Conservation (phyloP, 2,329 filamentous ascomycete genomes). For the Fusarium agapanthi region DNA sequence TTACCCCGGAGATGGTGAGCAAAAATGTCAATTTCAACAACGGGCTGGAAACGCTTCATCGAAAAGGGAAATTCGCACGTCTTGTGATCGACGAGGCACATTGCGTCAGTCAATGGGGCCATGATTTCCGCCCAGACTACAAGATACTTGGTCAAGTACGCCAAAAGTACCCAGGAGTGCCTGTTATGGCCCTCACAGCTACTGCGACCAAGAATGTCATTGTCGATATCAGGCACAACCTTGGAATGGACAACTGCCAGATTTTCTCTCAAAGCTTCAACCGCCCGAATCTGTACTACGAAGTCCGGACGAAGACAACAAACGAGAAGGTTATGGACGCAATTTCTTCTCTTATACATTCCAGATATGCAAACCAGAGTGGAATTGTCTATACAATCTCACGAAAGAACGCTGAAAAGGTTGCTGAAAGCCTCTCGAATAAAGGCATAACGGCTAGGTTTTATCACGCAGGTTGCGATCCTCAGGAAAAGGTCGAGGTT, state of each 20-base stretch:
- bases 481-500: conserved; percentile 72
- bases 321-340: conserved; percentile 54
- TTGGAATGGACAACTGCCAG: conserved; percentile 82
- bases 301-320: conserved; percentile 77
- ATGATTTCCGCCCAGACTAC: conserved; percentile 97
- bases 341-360: conserved; percentile 74
- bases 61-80: conserved; percentile 77
- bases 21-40: conserved; percentile 77
- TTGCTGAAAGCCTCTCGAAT: conserved; percentile 74
- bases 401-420: conserved; percentile 80
- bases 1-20: conserved; percentile 96
- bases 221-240: conserved; percentile 87
- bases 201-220: conserved; percentile 95
- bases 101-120: conserved; percentile 98
- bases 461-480: conserved; percentile 84
- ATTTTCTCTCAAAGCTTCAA: conserved; percentile 95
- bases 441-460: conserved; percentile 77
- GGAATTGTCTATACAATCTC: conserved; percentile 96
- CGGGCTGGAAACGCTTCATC: conserved; percentile 73
- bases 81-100: conserved; percentile 99
- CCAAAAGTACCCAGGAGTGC: conserved; percentile 76
- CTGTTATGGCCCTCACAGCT: conserved; percentile 93
- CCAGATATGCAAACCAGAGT: conserved; percentile 74
- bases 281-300: conserved; percentile 91
- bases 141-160: conserved; percentile 83